These are phyloP conservation scores for Yamadazyma sp. DNA, from an alignment of 805 yeast species.

Conservation along the genomic window DNA sequence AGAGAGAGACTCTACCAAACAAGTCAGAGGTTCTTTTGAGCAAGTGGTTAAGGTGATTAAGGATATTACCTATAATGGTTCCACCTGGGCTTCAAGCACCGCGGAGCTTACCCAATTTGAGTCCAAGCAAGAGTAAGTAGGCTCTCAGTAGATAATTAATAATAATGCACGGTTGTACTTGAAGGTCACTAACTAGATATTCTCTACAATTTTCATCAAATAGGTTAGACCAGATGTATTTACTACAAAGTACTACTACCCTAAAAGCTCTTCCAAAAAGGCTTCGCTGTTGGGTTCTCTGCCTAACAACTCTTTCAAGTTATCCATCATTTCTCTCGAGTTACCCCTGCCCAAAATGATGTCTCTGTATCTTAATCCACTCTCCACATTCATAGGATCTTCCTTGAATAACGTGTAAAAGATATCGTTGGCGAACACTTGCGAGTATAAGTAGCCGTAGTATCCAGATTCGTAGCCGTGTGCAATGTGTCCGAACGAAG, in stretches of 20 bases:
- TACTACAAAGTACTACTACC: constrained; percentile 8
- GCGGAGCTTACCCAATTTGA: constrained; percentile 69
- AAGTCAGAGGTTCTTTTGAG: constrained; percentile 86
- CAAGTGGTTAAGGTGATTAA: constrained; percentile 71
- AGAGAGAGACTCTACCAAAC: constrained; percentile 96
- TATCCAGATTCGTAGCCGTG: constrained; percentile 87
- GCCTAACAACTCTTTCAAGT: constrained; percentile 65
- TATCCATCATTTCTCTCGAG: constrained; percentile 64
- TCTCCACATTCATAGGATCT: constrained; percentile 62
- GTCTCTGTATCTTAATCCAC: constrained; percentile 70
- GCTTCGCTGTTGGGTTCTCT: constrained; percentile 75
- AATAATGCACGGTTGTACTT: too few species aligned
- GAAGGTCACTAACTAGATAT: too few species aligned
- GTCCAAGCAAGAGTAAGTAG: constrained; percentile 14
- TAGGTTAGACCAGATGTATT: too few species aligned
- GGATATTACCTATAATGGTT: constrained; percentile 71
- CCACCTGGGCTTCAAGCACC: constrained; percentile 86
- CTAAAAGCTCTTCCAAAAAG: constrained; percentile 61
- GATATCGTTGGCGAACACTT: constrained; percentile 83
- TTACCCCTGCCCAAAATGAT: constrained; percentile 72
- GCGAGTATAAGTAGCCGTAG: constrained; percentile 84
- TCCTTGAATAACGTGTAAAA: constrained; percentile 66
- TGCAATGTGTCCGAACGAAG: constrained; percentile 75
- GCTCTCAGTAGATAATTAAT: too few species aligned
- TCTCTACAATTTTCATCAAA: too few species aligned